These are phyloP conservation scores for Talaromyces marneffei DNA, from an alignment of 2,329 filamentous ascomycete species.

Conservation along the genomic window DNA sequence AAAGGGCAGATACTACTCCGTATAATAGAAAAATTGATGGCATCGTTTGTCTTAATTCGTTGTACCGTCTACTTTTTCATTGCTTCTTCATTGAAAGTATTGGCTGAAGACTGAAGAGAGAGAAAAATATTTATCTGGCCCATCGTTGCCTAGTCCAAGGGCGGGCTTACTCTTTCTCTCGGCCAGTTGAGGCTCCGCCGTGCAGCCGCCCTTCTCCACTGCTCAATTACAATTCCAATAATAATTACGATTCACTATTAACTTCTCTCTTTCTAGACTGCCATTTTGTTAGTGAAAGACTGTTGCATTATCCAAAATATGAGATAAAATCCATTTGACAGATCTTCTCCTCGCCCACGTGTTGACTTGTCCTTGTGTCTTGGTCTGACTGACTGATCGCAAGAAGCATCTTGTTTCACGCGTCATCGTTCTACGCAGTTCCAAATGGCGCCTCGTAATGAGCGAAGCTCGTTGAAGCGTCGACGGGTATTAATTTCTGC, in stretches of 20 bases:
- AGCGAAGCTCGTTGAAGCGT: constrained; percentile 83
- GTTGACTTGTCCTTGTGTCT: neutral
- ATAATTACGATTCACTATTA: neutral
- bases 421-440: neutral
- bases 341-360: neutral
- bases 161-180: neutral
- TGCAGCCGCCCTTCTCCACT: neutral
- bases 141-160: neutral
- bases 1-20: neutral
- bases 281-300: neutral
- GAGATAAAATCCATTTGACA: neutral
- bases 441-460: constrained; percentile 46
- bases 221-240: neutral
- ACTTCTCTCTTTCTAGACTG: neutral
- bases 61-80: neutral
- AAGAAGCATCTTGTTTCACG: neutral
- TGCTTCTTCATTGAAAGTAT: neutral
- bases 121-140: neutral
- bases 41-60: neutral
- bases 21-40: neutral
- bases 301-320: neutral
- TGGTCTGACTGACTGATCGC: neutral
- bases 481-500: constrained; percentile 57
- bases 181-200: neutral
- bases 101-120: neutral